Base-by-base conservation (phyloP, 257 asterid species). In the Capsicum rhomboideum region DNA sequence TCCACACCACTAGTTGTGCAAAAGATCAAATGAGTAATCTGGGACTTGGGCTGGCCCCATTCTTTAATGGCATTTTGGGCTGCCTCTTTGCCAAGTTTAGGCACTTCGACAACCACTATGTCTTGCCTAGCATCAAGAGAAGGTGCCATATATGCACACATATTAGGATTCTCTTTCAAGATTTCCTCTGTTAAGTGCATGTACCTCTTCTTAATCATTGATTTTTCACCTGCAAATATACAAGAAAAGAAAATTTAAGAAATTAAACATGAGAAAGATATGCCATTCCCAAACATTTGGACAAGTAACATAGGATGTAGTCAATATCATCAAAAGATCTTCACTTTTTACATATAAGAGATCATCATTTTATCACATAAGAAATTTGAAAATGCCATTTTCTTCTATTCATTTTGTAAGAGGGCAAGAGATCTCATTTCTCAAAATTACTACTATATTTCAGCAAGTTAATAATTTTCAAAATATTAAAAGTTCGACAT, bases 11-110 rank as follows among this genome's bases (percentile, higher is more conserved):
- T 90, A 58, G 95, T 92, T 83, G 98, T 92, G 85, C 98, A 94
- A 85, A 94, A 94, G 7, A 94, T 82, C 8, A 94, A 80, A 89
- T 93, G 98, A 50, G 94, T 93, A 82, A 94, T 94, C 54, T 90
- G 91, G 6, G 98, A 93, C 17, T 94, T 94, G 8, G 98, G 93
- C 86, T 93, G 95, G 1, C 98, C 97, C 98, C 98, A 93, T 67
- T 94, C 98, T 28, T 91, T 92, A 79, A 93, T 93, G 1, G 98
- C 98, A 79, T 90, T 92, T 71, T 92, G 95, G 74, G 98, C 93
- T 0, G 98, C 98, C 44, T 93, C 98, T 71, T 92, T 94, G 0
- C 98, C 97, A 0, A 93, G 92, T 83, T 92, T 93, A 0, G 97
- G 97, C 8, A 94, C 93, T 88, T 94, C 98, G 58, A 89, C 94